Evolutionary conservation across 164 flowering plant species (phyloP), one percentile per base, ranked within the genome.

Genomic region (Buxus sempervirens): DNA sequence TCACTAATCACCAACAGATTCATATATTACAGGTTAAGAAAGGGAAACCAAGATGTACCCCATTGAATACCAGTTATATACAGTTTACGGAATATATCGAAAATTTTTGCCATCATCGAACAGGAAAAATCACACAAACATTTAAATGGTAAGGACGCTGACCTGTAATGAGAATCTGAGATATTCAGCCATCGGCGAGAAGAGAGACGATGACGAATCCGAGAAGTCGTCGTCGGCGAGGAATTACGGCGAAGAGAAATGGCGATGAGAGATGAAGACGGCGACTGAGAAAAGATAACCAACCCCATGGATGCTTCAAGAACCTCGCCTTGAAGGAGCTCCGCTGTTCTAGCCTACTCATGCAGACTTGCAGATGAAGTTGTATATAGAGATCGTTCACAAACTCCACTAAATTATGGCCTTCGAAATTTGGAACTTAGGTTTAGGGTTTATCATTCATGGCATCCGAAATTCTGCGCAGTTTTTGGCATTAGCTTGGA

Each of bases 241-340:
- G 69, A 60, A 66, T 57, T 0, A 20, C 62, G 61, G 66, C 61
- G 67, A 60, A 70, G 56, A 42, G 72, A 58, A 49, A 60, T 42
- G 42, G 64, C 20, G 67, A 64, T 15, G 66, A 62, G 73, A 62
- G 61, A 28, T 18, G 73, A 54, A 65, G 73, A 41, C 10, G 68
- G 69, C n/a, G 73, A 22, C 0, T 68, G 64, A 71, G 81, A 75
- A 61, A 79, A 23, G 67, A 69, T 71, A 73, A 74, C 79, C 81
- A 78, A 62, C 74, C 79, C 81, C 81, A 78, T 78, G 69, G 79
- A 63, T 70, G 81, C 65, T 77, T 80, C 74, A 72, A 72, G 69
- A 60, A 72, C 69, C 72, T 56, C 36, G 72, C 68, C 63, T 70
- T 67, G 58, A 67, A 56, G 57, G 68, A 66, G 51, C 70, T 53